These are phyloP conservation scores for Suillus sp. DNA, from an alignment of 768 basidiomycete genomes.

Conservation along the genomic window DNA sequence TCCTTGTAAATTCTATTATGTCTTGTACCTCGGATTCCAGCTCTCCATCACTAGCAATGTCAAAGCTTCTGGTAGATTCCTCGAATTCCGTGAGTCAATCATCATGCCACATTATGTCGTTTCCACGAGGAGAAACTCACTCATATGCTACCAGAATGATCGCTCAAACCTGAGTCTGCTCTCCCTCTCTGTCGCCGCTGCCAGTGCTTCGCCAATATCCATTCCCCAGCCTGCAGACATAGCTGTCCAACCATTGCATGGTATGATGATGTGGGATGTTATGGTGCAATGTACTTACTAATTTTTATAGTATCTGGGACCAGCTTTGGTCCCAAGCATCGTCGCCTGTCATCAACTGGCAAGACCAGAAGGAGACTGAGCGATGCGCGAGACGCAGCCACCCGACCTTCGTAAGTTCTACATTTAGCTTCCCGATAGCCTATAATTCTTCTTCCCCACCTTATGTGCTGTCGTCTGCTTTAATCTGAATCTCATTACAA, in stretches of 20 bases:
- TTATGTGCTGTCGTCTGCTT: neutral
- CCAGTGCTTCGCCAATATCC: conserved; percentile 50
- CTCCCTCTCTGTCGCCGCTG: conserved; percentile 67
- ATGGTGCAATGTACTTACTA: conserved; percentile 22
- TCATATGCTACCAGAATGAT: conserved; percentile 12
- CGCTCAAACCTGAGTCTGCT: conserved; percentile 49
- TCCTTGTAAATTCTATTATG: conserved; percentile 15
- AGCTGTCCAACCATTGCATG: conserved; percentile 13
- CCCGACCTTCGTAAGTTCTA: conserved; percentile 67
- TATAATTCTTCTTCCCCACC: conserved; percentile 4
- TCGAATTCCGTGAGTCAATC: conserved; percentile 14
- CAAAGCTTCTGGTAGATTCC: conserved; percentile 14
- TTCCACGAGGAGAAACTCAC: neutral
- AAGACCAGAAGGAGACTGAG: conserved; percentile 71
- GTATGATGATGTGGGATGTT: conserved; percentile 21
- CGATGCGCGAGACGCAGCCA: conserved; percentile 78
- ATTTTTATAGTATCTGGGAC: conserved; percentile 24
- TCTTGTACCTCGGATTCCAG: conserved; percentile 5
- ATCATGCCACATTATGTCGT: neutral
- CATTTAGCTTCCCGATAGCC: conserved; percentile 18
- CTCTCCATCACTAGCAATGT: conserved; percentile 12
- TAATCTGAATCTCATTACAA: conserved; percentile 2
- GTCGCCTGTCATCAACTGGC: conserved; percentile 70
- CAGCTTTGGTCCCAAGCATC: conserved; percentile 52
- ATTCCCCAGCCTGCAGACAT: conserved; percentile 23